These are phyloP conservation scores for Aureobasidium sp. DNA, from an alignment of 2,329 filamentous ascomycete species.

Conservation along the genomic window DNA sequence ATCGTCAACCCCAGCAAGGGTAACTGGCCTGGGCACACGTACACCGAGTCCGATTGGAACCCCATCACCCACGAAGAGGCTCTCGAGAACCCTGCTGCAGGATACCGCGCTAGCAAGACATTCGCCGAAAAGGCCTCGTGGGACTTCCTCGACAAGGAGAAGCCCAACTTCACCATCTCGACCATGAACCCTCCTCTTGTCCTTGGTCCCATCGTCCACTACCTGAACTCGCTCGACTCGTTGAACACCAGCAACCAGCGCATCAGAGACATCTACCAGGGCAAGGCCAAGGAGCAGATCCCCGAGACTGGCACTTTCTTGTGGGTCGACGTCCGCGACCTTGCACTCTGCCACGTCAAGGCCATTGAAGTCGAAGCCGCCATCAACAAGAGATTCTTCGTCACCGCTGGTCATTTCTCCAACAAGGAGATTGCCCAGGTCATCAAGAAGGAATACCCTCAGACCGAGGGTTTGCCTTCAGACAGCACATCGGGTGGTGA, in stretches of 20 bases:
- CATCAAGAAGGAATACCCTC: slow-evolving; percentile 47
- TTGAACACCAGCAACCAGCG: slow-evolving; percentile 68
- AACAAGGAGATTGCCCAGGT: slow-evolving; percentile 51
- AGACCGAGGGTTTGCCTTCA: slow-evolving; percentile 43
- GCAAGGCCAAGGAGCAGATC: slow-evolving; percentile 50
- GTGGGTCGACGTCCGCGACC: slow-evolving; percentile 43
- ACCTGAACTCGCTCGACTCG: slow-evolving; percentile 51
- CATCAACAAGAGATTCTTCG: slow-evolving; percentile 56
- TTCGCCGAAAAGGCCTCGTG: slow-evolving; percentile 51
- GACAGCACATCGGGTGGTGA: slow-evolving; percentile 33
- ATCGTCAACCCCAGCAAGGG: slow-evolving; percentile 51
- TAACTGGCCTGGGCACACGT: slow-evolving; percentile 38
- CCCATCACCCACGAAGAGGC: slow-evolving; percentile 46
- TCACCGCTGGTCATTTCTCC: slow-evolving; percentile 51
- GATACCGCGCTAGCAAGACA: slow-evolving; percentile 49
- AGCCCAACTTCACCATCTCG: slow-evolving; percentile 40
- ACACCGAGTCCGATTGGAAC: slow-evolving; percentile 50
- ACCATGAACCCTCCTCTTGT: slow-evolving; percentile 45
- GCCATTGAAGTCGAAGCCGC: slow-evolving; percentile 47
- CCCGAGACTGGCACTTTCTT: slow-evolving; percentile 47
- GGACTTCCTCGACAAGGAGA: slow-evolving; percentile 44
- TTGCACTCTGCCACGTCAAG: slow-evolving; percentile 55
- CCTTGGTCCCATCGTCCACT: slow-evolving; percentile 44
- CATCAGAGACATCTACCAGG: slow-evolving; percentile 54
- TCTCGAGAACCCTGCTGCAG: slow-evolving; percentile 31